Evolutionary conservation across 2,329 filamentous ascomycete species (phyloP).

Genomic region (Teratosphaeriaceae sp.): DNA sequence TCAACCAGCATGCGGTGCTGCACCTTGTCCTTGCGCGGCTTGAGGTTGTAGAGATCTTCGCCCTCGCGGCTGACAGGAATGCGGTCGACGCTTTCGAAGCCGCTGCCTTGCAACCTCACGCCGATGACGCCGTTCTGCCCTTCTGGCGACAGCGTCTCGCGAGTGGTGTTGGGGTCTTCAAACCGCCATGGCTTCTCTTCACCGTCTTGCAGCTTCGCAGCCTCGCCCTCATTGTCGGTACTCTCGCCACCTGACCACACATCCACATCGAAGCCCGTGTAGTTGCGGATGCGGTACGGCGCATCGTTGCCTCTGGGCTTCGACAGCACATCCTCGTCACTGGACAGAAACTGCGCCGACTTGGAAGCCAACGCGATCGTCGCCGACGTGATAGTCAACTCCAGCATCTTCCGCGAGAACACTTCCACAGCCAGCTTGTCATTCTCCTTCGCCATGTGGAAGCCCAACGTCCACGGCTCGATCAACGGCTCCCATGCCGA

Average conservation of each 20-base stretch:
- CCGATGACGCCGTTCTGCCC: conserved; percentile 72
- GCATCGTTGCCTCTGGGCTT: conserved; percentile 89
- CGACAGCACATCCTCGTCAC: conserved; percentile 83
- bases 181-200: conserved; percentile 94
- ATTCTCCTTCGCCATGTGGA: conserved; percentile 75
- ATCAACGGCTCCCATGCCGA: conserved; percentile 96
- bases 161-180: conserved; percentile 92
- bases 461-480: conserved; percentile 92
- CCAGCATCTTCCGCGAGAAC: conserved; percentile 82
- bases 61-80: conserved; percentile 92
- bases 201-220: conserved; percentile 75
- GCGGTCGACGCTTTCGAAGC: conserved; percentile 83
- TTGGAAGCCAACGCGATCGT: conserved; percentile 91
- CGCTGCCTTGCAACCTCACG: conserved; percentile 82
- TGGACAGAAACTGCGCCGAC: conserved; percentile 81
- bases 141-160: conserved; percentile 84
- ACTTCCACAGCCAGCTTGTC: conserved; percentile 77
- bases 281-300: conserved; percentile 88
- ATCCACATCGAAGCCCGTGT: conserved; percentile 85
- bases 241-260: conserved; percentile 65
- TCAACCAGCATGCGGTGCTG: conserved; percentile 89
- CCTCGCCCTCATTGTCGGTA: conserved; percentile 59
- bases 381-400: conserved; percentile 86
- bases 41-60: conserved; percentile 80
- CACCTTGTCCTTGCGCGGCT: conserved; percentile 77